phyloP scores from a whole-genome alignment of 2,329 filamentous ascomycete genomes.

The Trichoderma atroviride region DNA sequence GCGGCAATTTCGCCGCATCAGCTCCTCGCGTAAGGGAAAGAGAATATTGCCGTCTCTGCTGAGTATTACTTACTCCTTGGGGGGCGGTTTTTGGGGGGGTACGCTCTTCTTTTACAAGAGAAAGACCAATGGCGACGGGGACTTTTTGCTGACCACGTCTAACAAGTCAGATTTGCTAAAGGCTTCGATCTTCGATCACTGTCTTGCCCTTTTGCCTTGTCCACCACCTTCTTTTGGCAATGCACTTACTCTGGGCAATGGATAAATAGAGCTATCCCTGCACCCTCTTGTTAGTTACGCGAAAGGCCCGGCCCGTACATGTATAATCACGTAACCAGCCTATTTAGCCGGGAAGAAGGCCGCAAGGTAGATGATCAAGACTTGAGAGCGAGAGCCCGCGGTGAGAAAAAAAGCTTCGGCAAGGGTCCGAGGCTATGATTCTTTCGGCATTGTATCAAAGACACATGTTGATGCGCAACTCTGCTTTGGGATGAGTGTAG shows the following conservation, averaged over 20 bases:
- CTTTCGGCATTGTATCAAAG: not conserved
- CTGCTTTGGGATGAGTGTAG: not conserved
- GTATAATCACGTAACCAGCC: not conserved
- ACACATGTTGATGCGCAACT: not conserved
- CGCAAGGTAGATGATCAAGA: not conserved
- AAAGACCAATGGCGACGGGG: not conserved
- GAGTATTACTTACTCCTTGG: not conserved
- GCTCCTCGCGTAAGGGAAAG: not conserved
- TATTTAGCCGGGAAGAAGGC: slow-evolving; percentile 10
- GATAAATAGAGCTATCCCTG: slow-evolving; percentile 15
- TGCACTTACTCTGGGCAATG: not conserved
- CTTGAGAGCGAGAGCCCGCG: not conserved
- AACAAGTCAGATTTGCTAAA: not conserved
- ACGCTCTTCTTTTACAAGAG: not conserved
- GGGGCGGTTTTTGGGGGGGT: not conserved
- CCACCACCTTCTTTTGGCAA: not conserved
- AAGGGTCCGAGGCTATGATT: not conserved
- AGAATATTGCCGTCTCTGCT: not conserved
- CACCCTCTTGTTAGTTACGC: not conserved
- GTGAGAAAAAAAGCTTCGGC: not conserved
- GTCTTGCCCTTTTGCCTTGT: not conserved
- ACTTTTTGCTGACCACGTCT: slow-evolving; percentile 13
- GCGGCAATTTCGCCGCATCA: not conserved
- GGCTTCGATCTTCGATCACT: slow-evolving; percentile 17
- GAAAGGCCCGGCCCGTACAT: slow-evolving; percentile 8